These are phyloP conservation scores for Agastache rugosa DNA, from an alignment of 257 asterid genomes.

Conservation along the genomic window DNA sequence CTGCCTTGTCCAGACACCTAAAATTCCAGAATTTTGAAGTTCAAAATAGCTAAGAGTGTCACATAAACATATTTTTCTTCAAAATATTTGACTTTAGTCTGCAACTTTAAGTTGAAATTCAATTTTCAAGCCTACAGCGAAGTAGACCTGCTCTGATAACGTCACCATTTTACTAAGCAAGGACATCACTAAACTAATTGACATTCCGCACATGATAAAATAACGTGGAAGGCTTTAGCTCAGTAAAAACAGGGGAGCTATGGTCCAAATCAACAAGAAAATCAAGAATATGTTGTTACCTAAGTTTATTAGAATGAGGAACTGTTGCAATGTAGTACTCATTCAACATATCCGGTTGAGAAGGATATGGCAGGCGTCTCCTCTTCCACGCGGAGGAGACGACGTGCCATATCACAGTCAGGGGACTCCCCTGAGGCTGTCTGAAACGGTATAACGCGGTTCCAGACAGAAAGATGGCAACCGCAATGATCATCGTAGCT, in stretches of 20 bases:
- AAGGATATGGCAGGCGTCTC: slow-evolving; percentile 54
- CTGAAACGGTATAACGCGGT: slow-evolving; percentile 59
- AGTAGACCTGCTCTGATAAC: not conserved
- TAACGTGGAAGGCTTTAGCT: too few relatives aligned
- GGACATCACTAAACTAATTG: not conserved
- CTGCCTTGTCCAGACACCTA: slow-evolving; percentile 89
- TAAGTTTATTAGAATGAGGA: slow-evolving; percentile 59
- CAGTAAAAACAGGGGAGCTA: not conserved
- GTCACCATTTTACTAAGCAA: not conserved
- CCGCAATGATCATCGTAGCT: slow-evolving; percentile 70
- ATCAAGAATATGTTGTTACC: slow-evolving; percentile 43
- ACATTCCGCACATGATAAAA: too few relatives aligned
- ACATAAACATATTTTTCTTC: not conserved
- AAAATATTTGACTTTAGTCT: not conserved
- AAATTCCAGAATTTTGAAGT: not conserved
- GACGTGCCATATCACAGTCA: slow-evolving; percentile 76
- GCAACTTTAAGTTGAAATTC: not conserved
- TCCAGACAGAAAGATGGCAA: slow-evolving; percentile 57
- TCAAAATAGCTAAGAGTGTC: not conserved
- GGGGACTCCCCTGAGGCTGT: slow-evolving; percentile 82
- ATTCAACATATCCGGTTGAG: slow-evolving; percentile 52
- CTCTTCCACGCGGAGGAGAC: slow-evolving; percentile 63
- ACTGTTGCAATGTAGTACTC: slow-evolving; percentile 56
- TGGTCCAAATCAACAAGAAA: not conserved
- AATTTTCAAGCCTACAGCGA: not conserved